Evolutionary conservation across 495 filamentous ascomycete genomes (phyloP).

Genomic region (Tricharina praecox): DNA sequence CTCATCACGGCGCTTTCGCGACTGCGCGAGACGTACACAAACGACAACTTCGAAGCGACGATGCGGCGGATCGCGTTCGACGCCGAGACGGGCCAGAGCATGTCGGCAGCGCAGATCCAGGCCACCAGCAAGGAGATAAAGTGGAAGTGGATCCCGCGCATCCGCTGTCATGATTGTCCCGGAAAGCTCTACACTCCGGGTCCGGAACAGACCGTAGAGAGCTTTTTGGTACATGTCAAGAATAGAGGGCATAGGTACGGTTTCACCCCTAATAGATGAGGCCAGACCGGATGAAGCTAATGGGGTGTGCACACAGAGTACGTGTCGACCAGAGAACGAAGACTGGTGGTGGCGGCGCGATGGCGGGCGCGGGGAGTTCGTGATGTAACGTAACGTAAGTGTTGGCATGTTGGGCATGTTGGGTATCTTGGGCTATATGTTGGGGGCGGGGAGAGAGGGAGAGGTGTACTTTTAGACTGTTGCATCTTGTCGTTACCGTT

Average conservation of each 20-base stretch:
- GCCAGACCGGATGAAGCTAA: conserved; percentile 66
- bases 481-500: no score
- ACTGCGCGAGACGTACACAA: conserved; percentile 48
- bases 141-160: conserved; percentile 44
- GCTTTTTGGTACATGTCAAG: conserved; percentile 25
- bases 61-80: conserved; percentile 78
- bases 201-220: conserved; percentile 49
- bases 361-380: no score
- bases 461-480: no score
- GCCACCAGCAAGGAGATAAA: conserved; percentile 25
- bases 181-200: conserved; percentile 84
- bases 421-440: no score
- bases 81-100: conserved; percentile 47
- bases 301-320: no score
- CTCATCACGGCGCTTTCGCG: conserved; percentile 46
- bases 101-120: conserved; percentile 72
- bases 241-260: conserved; percentile 43
- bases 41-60: conserved; percentile 63
- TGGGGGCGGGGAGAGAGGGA: no score
- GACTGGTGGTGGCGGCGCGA: no score
- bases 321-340: no score
- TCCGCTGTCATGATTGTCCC: conserved; percentile 78
- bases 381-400: no score
- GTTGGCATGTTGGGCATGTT: no score
- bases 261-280: conserved; percentile 26